Conservation (phyloP, 2,329 filamentous ascomycete genomes). For the Paraphaeosphaeria minitans region DNA sequence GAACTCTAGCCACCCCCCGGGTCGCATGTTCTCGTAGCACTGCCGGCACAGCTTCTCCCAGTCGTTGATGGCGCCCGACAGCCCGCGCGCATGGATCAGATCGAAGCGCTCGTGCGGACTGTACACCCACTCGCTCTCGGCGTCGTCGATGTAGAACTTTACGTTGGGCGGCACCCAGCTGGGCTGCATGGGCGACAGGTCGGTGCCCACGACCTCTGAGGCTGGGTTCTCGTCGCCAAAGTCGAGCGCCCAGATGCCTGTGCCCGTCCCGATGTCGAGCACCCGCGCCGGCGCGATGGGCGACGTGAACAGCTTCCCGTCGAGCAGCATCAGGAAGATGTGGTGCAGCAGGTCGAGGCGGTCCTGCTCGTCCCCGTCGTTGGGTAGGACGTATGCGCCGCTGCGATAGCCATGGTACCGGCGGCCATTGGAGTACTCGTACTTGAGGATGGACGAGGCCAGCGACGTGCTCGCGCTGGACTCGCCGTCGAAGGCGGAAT, state of each 20-base stretch:
- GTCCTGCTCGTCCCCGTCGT: slow-evolving; percentile 48
- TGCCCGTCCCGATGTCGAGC: slow-evolving; percentile 49
- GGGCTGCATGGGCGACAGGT: slow-evolving; percentile 47
- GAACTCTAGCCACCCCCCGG: slow-evolving; percentile 45
- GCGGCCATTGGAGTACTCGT: slow-evolving; percentile 46
- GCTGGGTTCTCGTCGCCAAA: slow-evolving; percentile 44
- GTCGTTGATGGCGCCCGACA: slow-evolving; percentile 39
- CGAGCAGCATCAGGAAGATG: slow-evolving; percentile 44
- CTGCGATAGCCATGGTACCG: slow-evolving; percentile 46
- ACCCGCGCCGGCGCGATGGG: slow-evolving; percentile 34
- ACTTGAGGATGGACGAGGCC: slow-evolving; percentile 44
- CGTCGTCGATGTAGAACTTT: slow-evolving; percentile 51
- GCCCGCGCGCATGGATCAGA: slow-evolving; percentile 40
- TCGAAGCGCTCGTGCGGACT: slow-evolving; percentile 41
- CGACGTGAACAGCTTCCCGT: slow-evolving; percentile 44
- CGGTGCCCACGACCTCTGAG: slow-evolving; percentile 43
- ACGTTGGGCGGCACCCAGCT: slow-evolving; percentile 48
- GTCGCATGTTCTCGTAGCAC: slow-evolving; percentile 32
- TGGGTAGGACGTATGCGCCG: slow-evolving; percentile 44
- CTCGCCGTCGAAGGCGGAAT: slow-evolving; percentile 38
- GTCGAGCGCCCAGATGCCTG: slow-evolving; percentile 49
- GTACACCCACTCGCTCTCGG: slow-evolving; percentile 48
- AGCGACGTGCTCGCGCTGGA: slow-evolving; percentile 41
- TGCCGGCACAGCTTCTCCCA: slow-evolving; percentile 38
- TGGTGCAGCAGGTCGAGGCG: slow-evolving; percentile 47